Evolutionary conservation across 164 flowering plant genomes (phyloP), one percentile per base, ranked within the genome.

Genomic region (Berberis vulgaris): DNA sequence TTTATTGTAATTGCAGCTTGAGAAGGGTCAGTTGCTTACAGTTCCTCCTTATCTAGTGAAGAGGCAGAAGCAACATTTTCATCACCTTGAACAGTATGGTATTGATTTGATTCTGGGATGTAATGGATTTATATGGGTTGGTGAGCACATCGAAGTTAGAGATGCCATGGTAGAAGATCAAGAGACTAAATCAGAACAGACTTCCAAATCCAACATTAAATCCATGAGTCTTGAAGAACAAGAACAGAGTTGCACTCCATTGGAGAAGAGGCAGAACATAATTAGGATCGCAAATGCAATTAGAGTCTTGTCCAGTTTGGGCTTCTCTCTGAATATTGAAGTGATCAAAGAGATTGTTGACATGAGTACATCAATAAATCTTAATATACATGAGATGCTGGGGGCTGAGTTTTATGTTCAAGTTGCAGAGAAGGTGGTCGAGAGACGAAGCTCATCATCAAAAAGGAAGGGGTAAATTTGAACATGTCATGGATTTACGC

Each of bases 111-210:
- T 95, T 49, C 77, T 95, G n/a, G 97, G 99, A 12, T 84, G 89
- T 46, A 95, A 95, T 71, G 99, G 99, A 49, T 88, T 77, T 71
- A 71, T 91, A 57, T 95, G 99, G 99, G 83, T 89, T 58, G 99
- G 97, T 56, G 96, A 89, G 64, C 97, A 87, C 53, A 77, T 78
- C 46, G 90, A 82, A 73, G 69, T 69, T n/a, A 80, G 78, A 67
- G 95, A 86, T 52, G 72, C 59, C 54, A 79, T 81, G 78, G 65
- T 71, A 12, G 85, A 76, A 60, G 92, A 84, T 66, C 79, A 76
- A 71, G 74, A 67, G 47, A 60, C 67, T 47, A 77, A 75, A 65
- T 45, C 79, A 45, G 84, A 78, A 40, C 77, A 67, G 62, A 65
- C 47, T 5, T 13, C 45, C 55, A 71, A 74, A 52, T 12, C 72